These are phyloP conservation scores for Ceratocystiopsis sp. DNA, from an alignment of 2,329 filamentous ascomycete genomes.

Conservation along the genomic window DNA sequence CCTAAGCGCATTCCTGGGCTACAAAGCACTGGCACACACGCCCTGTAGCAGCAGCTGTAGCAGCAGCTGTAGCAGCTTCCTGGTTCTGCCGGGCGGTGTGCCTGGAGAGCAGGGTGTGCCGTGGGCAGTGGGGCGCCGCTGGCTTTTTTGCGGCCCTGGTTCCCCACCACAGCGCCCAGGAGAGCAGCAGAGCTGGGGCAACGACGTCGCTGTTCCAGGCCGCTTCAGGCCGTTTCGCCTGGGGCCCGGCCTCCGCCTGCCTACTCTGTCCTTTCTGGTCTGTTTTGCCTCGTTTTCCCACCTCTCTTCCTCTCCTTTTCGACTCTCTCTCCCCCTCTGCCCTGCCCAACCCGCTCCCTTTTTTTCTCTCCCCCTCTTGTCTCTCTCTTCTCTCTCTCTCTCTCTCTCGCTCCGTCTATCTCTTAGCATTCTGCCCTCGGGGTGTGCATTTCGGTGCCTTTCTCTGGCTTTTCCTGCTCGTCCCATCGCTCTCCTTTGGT, in stretches of 20 bases:
- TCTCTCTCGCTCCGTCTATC: slow-evolving; percentile 1
- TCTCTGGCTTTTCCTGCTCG: neutral
- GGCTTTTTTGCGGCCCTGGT: slow-evolving; percentile 2
- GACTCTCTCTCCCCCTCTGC: slow-evolving; percentile 1
- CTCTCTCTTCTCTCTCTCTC: slow-evolving; percentile 1
- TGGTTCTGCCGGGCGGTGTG: slow-evolving; percentile 10
- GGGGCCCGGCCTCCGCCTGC: too few relatives aligned
- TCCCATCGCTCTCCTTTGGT: slow-evolving; percentile 2
- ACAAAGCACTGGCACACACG: too few relatives aligned
- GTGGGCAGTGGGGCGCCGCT: neutral
- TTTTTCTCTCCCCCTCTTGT: neutral
- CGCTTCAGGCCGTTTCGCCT: slow-evolving; percentile 1
- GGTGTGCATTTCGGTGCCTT: neutral
- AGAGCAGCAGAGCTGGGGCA: slow-evolving; percentile 6
- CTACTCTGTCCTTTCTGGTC: too few relatives aligned
- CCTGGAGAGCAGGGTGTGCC: neutral
- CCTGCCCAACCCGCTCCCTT: neutral
- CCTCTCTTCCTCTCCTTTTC: slow-evolving; percentile 1
- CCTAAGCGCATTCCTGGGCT: too few relatives aligned
- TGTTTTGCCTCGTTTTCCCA: too few relatives aligned
- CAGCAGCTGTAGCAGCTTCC: too few relatives aligned
- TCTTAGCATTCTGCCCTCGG: neutral
- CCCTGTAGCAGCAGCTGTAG: too few relatives aligned
- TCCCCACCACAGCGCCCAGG: neutral
- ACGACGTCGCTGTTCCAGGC: slow-evolving; percentile 4